Conservation (phyloP, 75 land plant genomes). For the Larix kaempferi region DNA sequence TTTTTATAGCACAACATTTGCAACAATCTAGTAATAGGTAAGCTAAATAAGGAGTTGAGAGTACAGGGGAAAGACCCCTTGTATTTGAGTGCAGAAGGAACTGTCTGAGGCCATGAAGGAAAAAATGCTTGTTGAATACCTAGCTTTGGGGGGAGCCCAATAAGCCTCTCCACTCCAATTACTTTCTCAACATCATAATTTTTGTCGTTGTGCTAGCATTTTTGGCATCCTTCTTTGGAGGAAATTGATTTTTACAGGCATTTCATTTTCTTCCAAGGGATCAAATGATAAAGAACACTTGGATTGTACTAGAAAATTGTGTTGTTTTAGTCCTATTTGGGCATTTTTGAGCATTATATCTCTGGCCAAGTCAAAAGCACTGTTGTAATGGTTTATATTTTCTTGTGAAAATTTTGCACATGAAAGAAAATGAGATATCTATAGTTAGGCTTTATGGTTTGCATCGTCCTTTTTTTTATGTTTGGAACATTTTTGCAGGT, state of each 20-base stretch:
- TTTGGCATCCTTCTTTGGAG: conserved; percentile 58
- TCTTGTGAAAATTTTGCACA: too few relatives aligned
- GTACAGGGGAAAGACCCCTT: conserved; percentile 16
- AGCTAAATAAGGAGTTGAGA: conserved; percentile 11
- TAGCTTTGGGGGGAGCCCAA: conserved; percentile 91
- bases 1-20: not conserved
- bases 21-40: conserved; percentile 1
- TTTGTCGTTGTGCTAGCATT: conserved; percentile 66
- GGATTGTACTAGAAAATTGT: too few relatives aligned
- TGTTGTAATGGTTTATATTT: too few relatives aligned
- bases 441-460: too few relatives aligned
- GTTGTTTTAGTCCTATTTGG: too few relatives aligned
- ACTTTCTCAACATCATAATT: conserved; percentile 90
- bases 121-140: conserved; percentile 93
- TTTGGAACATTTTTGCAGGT: too few relatives aligned
- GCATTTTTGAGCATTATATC: too few relatives aligned
- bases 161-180: conserved; percentile 80
- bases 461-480: too few relatives aligned
- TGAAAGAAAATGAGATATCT: too few relatives aligned
- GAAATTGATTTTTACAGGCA: conserved; percentile 26
- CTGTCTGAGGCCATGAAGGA: conserved; percentile 89
- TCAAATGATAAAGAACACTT: too few relatives aligned
- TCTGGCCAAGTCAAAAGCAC: too few relatives aligned
- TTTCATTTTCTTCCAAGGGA: not conserved
- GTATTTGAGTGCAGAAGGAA: conserved; percentile 75